Base-by-base conservation (phyloP, 75 land plant species). In the Cunninghamia lanceolata region DNA sequence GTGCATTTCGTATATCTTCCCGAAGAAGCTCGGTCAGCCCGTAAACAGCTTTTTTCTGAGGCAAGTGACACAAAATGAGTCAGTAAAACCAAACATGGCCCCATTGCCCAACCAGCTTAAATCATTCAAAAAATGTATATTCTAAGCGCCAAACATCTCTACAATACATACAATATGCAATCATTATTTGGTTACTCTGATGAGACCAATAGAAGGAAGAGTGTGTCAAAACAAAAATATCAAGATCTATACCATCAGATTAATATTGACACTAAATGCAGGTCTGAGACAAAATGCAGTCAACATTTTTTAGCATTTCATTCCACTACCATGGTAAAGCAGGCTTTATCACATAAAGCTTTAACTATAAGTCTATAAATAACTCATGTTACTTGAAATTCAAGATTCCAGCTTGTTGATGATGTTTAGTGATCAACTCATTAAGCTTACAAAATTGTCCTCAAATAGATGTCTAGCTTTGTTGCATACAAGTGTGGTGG, bases 41-140 rank as follows among this genome's bases (percentile, higher is more conserved):
- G 94, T 98, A 98, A 35, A 95, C 91, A 79, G 99, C 96, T 91
- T 93, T 93, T 91, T 96, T 89, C 99, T 98, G 92, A 30, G 87
- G 15, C 68, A 39, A 77, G 32, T 40, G 15, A 13, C 28, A 80
- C 47, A 80, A 80, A 45, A 13, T 43, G 46, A 80, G 43, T 80
- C 50, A 80, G 46, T 45, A 21, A 80, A 80, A n/a, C 50, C 80
- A 80, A 45, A 30, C 46, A 45, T 45, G 82, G 34, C 34, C 50
- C 14, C 32, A 45, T 10, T 45, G 40, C 50, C 46, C 10, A 9
- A 80, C 11, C 82, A 84, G 50, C 47, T 10, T 0, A 25, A 25
- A 80, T 19, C 16, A 43, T 43, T 43, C 16, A 80, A 79, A 42
- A 25, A 77, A 9, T 43, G 43, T 8, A 21, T 80, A 80, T 25